These are phyloP conservation scores for Leucoagaricus sp. DNA, from an alignment of 1,284 basidiomycete species.

Conservation along the genomic window DNA sequence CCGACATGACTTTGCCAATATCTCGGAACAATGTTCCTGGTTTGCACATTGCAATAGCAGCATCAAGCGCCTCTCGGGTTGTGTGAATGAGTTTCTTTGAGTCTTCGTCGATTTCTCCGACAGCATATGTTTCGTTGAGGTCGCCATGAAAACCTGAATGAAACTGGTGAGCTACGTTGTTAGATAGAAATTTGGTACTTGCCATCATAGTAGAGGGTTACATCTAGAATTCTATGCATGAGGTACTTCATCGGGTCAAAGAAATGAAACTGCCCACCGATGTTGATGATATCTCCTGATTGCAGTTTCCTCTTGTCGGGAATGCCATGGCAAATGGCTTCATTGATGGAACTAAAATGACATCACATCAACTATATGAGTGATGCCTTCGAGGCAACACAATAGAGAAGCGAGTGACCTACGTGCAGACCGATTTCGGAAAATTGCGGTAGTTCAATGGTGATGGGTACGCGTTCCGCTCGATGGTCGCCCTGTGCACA, in stretches of 20 bases:
- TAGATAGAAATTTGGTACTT: slow-evolving; percentile 17
- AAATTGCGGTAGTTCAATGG: slow-evolving; percentile 92
- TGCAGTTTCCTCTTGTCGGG: slow-evolving; percentile 85
- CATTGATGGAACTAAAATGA: slow-evolving; percentile 79
- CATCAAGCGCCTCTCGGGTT: slow-evolving; percentile 81
- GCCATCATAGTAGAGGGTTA: slow-evolving; percentile 65
- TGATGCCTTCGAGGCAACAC: not conserved
- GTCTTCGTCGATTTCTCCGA: slow-evolving; percentile 84
- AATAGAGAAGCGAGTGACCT: slow-evolving; percentile 32
- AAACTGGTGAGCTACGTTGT: not conserved
- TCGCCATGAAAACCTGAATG: slow-evolving; percentile 82
- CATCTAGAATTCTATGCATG: slow-evolving; percentile 22
- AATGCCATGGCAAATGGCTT: slow-evolving; percentile 97
- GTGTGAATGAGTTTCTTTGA: slow-evolving; percentile 80
- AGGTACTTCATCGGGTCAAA: slow-evolving; percentile 1
- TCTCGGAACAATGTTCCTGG: slow-evolving; percentile 88
- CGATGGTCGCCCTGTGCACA: slow-evolving; percentile 92
- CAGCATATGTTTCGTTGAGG: slow-evolving; percentile 89
- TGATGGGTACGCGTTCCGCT: slow-evolving; percentile 92
- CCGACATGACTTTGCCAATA: slow-evolving; percentile 79
- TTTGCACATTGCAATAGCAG: slow-evolving; percentile 88
- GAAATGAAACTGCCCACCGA: slow-evolving; percentile 52
- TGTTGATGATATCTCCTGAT: slow-evolving; percentile 93
- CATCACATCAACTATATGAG: not conserved
- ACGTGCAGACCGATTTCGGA: slow-evolving; percentile 98